Evolutionary conservation across 306 rosid species (phyloP).

Genomic region (Erythrophleum fordii): DNA sequence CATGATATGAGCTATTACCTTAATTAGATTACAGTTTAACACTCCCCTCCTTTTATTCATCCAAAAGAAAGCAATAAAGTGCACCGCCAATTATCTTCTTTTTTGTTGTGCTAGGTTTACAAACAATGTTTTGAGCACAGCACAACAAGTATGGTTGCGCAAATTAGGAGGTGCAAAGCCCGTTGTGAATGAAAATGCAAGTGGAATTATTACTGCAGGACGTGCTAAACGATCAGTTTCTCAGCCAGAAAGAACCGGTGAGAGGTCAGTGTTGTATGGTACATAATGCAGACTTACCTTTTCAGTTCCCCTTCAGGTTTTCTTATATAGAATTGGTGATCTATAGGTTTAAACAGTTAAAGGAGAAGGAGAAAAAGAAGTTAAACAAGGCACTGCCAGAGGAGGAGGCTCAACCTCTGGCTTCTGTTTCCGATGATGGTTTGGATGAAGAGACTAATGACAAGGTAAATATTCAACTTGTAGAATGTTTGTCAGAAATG

Average conservation of each 20-base stretch:
- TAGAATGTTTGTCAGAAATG: slow-evolving; percentile 8
- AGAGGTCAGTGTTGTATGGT: slow-evolving; percentile 65
- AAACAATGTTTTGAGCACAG: slow-evolving; percentile 94
- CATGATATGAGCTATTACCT: neutral
- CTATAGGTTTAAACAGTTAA: slow-evolving; percentile 75
- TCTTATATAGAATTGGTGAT: slow-evolving; percentile 35
- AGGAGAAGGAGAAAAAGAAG: slow-evolving; percentile 70
- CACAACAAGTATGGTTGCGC: slow-evolving; percentile 98
- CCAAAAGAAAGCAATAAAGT: neutral
- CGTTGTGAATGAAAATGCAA: slow-evolving; percentile 68
- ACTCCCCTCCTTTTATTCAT: neutral
- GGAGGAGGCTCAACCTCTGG: slow-evolving; percentile 65
- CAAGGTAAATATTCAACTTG: slow-evolving; percentile 58
- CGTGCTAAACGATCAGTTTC: slow-evolving; percentile 86
- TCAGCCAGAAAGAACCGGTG: slow-evolving; percentile 66
- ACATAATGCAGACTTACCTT: slow-evolving; percentile 20
- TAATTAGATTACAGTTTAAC: neutral
- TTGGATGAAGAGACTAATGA: slow-evolving; percentile 56
- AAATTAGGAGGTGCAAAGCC: slow-evolving; percentile 97
- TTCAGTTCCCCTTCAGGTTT: slow-evolving; percentile 26
- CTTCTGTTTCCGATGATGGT: slow-evolving; percentile 58
- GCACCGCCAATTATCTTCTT: neutral
- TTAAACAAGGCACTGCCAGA: slow-evolving; percentile 61
- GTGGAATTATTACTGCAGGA: slow-evolving; percentile 97
- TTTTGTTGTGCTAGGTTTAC: slow-evolving; percentile 66